Percentiles rank a stretch among this genome's conserved stretches.
phyloP scores from a whole-genome alignment of 2,329 filamentous ascomycete genomes.

The Pseudogymnoascus sp. region DNA sequence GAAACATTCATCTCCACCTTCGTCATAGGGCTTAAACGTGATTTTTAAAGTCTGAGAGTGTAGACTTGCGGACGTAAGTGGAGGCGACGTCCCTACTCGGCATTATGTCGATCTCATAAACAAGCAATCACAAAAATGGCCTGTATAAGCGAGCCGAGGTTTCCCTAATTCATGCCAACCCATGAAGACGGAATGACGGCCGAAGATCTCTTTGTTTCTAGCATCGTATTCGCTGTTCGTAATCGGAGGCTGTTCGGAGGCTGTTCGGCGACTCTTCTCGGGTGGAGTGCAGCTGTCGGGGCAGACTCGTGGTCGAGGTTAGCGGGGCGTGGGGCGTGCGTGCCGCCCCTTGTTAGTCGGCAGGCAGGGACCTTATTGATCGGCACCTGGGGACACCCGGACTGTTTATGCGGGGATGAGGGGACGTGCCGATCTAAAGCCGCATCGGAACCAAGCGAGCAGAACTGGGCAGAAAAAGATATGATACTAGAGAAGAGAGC shows the following conservation, averaged over 20 bases:
- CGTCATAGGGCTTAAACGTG: background rate
- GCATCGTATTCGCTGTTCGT: background rate
- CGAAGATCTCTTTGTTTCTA: background rate
- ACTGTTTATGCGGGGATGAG: background rate
- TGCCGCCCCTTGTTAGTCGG: constrained; percentile 1
- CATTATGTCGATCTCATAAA: background rate
- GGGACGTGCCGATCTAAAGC: background rate
- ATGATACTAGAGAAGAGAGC: background rate
- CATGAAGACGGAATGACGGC: background rate
- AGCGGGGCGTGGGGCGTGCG: background rate
- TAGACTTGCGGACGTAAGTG: background rate
- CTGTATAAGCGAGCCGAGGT: background rate
- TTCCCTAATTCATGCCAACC: background rate
- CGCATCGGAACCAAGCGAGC: background rate
- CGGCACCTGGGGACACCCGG: background rate
- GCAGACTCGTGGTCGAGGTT: background rate
- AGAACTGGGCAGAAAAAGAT: background rate
- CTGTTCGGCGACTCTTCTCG: background rate
- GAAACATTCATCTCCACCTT: background rate
- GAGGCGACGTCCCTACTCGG: background rate
- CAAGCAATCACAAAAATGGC: background rate
- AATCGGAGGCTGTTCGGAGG: background rate
- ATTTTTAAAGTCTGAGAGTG: background rate
- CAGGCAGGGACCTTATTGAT: background rate
- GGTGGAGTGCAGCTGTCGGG: background rate